phyloP scores from a whole-genome alignment of 257 asterid genomes.

The Paraleonurus japonicus region DNA sequence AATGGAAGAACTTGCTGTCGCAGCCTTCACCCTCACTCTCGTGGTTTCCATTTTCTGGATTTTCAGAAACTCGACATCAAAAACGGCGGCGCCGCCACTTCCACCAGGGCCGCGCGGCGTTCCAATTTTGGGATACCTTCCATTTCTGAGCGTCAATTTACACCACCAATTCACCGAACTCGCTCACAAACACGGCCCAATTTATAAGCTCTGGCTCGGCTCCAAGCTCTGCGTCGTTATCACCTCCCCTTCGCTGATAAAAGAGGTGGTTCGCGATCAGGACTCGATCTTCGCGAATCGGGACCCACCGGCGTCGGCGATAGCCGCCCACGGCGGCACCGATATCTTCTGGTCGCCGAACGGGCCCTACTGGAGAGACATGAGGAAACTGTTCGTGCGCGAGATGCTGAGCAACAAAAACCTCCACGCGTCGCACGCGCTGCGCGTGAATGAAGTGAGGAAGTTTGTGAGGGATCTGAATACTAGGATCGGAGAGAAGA shows the following conservation, averaged over 20 bases:
- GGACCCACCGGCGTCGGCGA: slow-evolving; percentile 4
- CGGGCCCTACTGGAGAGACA: slow-evolving; percentile 6
- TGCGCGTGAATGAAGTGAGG: not conserved
- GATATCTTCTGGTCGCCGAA: slow-evolving; percentile 17
- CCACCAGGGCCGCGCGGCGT: slow-evolving; percentile 1
- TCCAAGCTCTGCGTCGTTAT: not conserved
- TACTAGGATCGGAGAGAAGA: not conserved
- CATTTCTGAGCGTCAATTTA: not conserved
- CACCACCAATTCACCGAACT: not conserved
- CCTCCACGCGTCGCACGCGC: not conserved
- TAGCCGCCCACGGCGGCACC: not conserved
- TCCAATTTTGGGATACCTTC: slow-evolving; percentile 2
- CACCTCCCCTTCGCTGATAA: not conserved
- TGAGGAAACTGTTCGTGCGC: slow-evolving; percentile 12
- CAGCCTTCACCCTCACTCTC: not conserved
- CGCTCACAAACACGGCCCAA: slow-evolving; percentile 4
- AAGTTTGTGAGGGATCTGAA: not conserved
- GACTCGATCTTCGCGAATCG: slow-evolving; percentile 9
- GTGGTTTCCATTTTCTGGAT: not conserved
- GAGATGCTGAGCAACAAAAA: slow-evolving; percentile 13
- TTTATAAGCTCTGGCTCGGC: slow-evolving; percentile 12
- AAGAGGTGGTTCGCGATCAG: not conserved
- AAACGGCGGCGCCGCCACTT: not conserved
- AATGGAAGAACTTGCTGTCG: not conserved
- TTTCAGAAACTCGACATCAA: no score